Percentiles rank a stretch among this genome's conserved stretches.
phyloP scores from a whole-genome alignment of 495 filamentous ascomycete genomes.

The Thozetella sp. region DNA sequence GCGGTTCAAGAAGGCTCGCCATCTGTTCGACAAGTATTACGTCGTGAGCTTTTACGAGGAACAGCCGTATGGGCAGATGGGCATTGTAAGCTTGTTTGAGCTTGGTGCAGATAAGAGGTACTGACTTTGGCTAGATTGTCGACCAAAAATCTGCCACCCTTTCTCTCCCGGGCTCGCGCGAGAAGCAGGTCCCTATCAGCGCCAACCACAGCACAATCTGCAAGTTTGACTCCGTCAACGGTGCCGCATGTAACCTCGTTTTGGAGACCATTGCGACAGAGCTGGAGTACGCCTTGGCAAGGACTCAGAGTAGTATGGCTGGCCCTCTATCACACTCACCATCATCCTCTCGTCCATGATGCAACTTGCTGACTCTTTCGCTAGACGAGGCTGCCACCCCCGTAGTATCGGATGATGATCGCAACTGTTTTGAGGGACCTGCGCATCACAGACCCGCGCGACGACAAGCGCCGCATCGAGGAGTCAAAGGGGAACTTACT shows the following conservation, averaged over 20 bases:
- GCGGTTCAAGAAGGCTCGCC: slow-evolving; percentile 11
- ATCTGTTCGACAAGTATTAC: slow-evolving; percentile 7
- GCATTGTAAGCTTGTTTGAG: slow-evolving; percentile 4
- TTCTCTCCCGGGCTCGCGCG: slow-evolving; percentile 6
- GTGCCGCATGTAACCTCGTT: too few species aligned
- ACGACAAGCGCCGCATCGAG: slow-evolving; percentile 40
- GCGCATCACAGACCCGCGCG: slow-evolving; percentile 21
- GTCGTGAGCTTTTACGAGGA: slow-evolving; percentile 16
- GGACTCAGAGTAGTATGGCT: too few species aligned
- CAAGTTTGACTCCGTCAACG: too few species aligned
- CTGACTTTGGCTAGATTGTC: slow-evolving; percentile 8
- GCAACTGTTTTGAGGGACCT: neutral
- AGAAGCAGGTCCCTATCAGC: slow-evolving; percentile 18
- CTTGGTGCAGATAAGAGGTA: neutral
- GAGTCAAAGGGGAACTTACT: slow-evolving; percentile 38
- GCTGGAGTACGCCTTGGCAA: too few species aligned
- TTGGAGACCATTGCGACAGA: too few species aligned
- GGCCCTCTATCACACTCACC: too few species aligned
- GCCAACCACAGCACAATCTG: too few species aligned
- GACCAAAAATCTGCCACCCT: slow-evolving; percentile 10
- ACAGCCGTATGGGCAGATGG: slow-evolving; percentile 6
- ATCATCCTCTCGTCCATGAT: too few species aligned
- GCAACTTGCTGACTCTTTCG: too few species aligned
- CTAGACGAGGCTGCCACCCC: too few species aligned
- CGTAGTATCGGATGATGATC: too few species aligned